Base-by-base conservation (phyloP, 805 yeast genomes). In the Yarrowia deformans region DNA sequence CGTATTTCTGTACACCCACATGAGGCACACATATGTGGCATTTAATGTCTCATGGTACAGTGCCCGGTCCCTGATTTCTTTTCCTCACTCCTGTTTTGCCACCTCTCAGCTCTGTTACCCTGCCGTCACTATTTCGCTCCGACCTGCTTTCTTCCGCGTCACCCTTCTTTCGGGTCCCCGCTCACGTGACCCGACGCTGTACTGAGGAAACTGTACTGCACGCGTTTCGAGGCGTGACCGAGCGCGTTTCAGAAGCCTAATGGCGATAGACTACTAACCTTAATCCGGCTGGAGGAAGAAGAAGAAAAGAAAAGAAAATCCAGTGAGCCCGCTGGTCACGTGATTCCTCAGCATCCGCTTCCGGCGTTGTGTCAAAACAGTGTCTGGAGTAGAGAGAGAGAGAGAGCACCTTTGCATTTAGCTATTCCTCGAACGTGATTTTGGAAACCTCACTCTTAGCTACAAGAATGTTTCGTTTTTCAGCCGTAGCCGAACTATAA, bases 171-270 rank as follows among this genome's bases (percentile, higher is more conserved):
- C n/a, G 19, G 37, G 46, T 43, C 55, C 37, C 29, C 45, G 60
- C 35, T 37, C 60, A 54, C 60, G 60, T 54, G 60, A 54, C 23
- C n/a, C 23, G 9, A 18, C 34, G 16, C 58, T 54, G 58, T 54
- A 54, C 34, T 13, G 52, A 14, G 52, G 16, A 35, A 54, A 35
- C 58, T 37, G 32, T 35, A 54, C 45, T 34, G 56, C 40, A 54
- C 60, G 60, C 60, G 60, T 54, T 39, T 14, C 14, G 34, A 23
- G 60, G 60, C 60, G 60, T 54, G 60, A 54, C 60, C 3, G 45
- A 54, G 60, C 60, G 60, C 60, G 60, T 54, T 54, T 54, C n/a
- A 19, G 29, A 39, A 54, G 18, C 2, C 13, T 54, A 54, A 13
- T 16, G 8, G 18, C 3, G 9, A 4, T 39, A 39, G 10, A 9